Percentiles rank a stretch among this genome's conserved stretches.
phyloP scores from a whole-genome alignment of 345 rosid genomes.

The Trapa incisa region DNA sequence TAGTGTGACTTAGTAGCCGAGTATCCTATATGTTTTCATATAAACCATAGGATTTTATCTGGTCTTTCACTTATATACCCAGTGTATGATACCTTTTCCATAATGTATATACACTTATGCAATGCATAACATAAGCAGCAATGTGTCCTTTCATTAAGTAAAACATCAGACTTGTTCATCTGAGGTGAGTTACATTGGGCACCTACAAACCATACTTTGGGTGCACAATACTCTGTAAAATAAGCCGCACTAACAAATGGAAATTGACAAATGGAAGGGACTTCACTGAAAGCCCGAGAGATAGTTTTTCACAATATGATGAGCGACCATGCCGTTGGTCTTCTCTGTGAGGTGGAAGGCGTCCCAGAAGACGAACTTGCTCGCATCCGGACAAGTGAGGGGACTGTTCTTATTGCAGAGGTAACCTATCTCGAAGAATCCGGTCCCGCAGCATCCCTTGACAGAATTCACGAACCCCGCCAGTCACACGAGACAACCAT shows the following conservation, averaged over 20 bases:
- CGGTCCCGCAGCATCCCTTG: constrained; percentile 54
- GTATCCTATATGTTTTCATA: no score
- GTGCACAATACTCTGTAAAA: neutral
- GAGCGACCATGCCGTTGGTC: constrained; percentile 21
- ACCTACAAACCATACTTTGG: neutral
- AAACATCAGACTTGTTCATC: no score
- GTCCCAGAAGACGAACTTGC: constrained; percentile 43
- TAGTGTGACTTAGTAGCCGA: no score
- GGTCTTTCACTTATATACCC: no score
- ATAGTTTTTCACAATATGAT: neutral
- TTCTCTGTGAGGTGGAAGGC: constrained; percentile 34
- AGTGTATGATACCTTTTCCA: no score
- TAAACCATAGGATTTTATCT: no score
- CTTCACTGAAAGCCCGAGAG: neutral
- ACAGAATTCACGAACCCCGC: constrained; percentile 36
- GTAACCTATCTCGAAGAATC: constrained; percentile 56
- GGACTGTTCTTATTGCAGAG: constrained; percentile 24
- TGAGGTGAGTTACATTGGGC: neutral
- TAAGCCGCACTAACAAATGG: neutral
- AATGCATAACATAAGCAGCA: no score
- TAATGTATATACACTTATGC: no score
- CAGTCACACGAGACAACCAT: neutral
- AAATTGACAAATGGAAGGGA: neutral
- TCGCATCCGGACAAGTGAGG: constrained; percentile 47
- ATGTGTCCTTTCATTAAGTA: no score